Conservation (phyloP, 2,329 filamentous ascomycete genomes). For the Aspergillus sp. region DNA sequence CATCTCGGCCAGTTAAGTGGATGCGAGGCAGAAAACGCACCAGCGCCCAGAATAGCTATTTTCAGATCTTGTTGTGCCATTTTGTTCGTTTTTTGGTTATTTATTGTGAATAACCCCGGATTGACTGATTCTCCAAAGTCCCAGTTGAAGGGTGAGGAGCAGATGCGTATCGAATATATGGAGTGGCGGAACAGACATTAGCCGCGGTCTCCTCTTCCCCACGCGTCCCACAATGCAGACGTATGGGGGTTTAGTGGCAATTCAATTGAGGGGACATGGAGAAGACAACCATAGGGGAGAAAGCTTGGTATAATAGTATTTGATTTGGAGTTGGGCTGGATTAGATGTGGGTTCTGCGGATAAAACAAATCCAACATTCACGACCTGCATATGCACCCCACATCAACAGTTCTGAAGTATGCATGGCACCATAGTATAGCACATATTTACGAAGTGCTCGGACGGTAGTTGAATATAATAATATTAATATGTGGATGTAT, state of each 20-base stretch:
- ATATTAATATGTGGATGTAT: background rate
- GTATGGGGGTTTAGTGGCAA: background rate
- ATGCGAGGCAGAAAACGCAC: slow-evolving; percentile 3
- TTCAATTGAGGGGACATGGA: background rate
- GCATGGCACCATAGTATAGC: background rate
- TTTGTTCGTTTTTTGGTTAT: background rate
- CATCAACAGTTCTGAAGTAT: background rate
- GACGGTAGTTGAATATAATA: background rate
- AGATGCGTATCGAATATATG: background rate
- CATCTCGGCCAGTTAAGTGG: background rate
- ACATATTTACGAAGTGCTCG: background rate
- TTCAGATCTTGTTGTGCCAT: slow-evolving; percentile 38
- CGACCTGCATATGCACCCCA: background rate
- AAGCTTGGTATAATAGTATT: background rate
- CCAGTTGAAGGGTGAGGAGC: background rate
- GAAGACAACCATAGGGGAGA: background rate
- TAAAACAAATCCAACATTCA: background rate
- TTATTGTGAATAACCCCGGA: background rate
- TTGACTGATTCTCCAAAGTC: background rate
- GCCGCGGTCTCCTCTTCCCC: slow-evolving; percentile 12
- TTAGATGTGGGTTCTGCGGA: background rate
- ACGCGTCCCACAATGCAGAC: slow-evolving; percentile 16
- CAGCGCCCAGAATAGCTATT: slow-evolving; percentile 51
- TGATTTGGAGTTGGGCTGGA: background rate
- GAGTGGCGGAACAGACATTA: slow-evolving; percentile 13